Base-by-base conservation (phyloP, 192 early-diverging fungal genomes). In the Chytriomyces hyalinus region DNA sequence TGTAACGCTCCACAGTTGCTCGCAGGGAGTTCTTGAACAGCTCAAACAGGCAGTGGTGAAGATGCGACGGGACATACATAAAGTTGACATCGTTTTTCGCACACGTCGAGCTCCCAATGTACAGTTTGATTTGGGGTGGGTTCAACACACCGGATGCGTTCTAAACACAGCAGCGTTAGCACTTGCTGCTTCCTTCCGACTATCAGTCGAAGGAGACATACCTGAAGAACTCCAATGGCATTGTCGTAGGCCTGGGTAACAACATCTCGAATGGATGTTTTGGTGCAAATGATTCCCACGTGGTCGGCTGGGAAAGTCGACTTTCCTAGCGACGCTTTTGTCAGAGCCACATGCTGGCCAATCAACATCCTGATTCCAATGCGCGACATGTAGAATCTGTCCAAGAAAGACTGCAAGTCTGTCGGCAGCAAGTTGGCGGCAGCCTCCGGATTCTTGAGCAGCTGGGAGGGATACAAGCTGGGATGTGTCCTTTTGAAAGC, bases 1-100 rank as follows among this genome's bases (percentile, higher is more conserved):
- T 94, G 80, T 91, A 93, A 63, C 90, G 85, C 85, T 98, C 96
- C 46, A 98, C 94, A 5, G 95, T 92, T 8, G 96, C 96, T 44
- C 96, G 91, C 73, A 98, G 85, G 20, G 92, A 93, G 85, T 98
- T 98, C 83, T 98, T 98, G 50, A 98, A 84, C 61, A 98, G 85
- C 90, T 98, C 96, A 85, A 98, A 98, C 20, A 97, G 67, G 94
- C 96, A 96, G 80, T 98, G 96, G 82, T 94, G 95, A 81, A 98
- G 84, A 80, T 98, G 96, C 24, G 90, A 91, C 8, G 95, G 95
- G 48, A 98, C 93, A 81, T 98, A 98, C 92, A 95, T 95, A 79
- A 98, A 98, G 78, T 93, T 89, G 26, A 94, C 88, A 61, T 93
- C 91, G 47, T 86, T 82, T 6, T 67, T 48, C 13, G 78, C 83